Base-by-base conservation (phyloP, 1,139 yeast genomes). In the Diutina ranongensis region DNA sequence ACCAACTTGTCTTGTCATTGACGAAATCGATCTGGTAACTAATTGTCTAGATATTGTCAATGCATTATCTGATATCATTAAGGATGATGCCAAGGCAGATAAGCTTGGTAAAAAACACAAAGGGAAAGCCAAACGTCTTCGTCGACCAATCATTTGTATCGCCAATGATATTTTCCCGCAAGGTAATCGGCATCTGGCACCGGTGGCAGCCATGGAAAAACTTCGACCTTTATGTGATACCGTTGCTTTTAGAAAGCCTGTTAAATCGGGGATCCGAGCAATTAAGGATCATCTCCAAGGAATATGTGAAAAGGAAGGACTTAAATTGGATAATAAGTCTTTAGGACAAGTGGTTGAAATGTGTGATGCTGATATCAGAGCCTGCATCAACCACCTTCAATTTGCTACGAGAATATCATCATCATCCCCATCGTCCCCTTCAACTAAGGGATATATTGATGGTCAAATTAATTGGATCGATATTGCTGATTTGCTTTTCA, bases 1-100 rank as follows among this genome's bases (percentile, higher is more conserved):
- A 49, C 95, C 96, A 0, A 78, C 85, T 0, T 87, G 95, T 57
- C 65, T 88, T 13, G 71, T 92, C 2, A 83, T 89, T 8, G 97
- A 92, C 61, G 97, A 92, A 58, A 74, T 92, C 40, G 98, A 92
- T 56, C 94, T 96, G 3, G 82, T 87, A n/a, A 70, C 81, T 0
- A 95, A 89, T 55, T 64, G 72, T 41, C 54, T 56, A 44, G 97
- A 95, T 16, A 83, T 92, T 49, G 74, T 88, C n/a, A 72, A 72
- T 49, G 79, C 80, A 0, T 61, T 92, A 45, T 57, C 74, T 21
- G 88, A 84, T 47, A 58, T 89, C 36, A 57, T 84, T 1, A 62
- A 67, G 41, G 65, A 76, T 1, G 97, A 89, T 56, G 67, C 66
- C 80, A 81, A 0, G 59, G 73, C 4, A 57, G 54, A 52, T 38